Percentiles rank a stretch among this genome's conserved stretches.
Evolutionary conservation across 2,329 filamentous ascomycete genomes (phyloP).

Genomic region (Knufia petricola): DNA sequence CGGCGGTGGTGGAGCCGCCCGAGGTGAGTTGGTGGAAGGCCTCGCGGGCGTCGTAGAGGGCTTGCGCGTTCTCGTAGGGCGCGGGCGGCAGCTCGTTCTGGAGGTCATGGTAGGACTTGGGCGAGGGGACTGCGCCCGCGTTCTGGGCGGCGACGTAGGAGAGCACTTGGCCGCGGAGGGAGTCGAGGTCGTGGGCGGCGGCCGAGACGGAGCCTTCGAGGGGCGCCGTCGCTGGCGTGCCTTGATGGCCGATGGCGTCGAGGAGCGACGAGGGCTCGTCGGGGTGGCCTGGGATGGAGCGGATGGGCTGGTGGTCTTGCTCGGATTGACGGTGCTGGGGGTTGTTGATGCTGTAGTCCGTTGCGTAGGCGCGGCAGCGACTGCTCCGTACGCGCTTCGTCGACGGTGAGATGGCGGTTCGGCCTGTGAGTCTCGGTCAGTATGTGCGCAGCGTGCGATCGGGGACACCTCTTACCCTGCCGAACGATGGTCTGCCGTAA

Average conservation of each 20-base stretch:
- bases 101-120: background rate
- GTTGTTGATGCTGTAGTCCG: constrained; percentile 14
- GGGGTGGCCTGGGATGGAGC: constrained; percentile 17
- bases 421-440: constrained; percentile 15
- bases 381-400: constrained; percentile 6
- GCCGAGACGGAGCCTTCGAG: background rate
- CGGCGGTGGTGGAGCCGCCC: background rate
- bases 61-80: background rate
- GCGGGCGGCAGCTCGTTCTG: background rate
- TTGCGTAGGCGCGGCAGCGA: constrained; percentile 18
- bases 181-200: constrained; percentile 12
- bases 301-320: constrained; percentile 12
- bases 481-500: constrained; percentile 21
- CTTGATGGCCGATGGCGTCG: constrained; percentile 14
- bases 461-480: constrained; percentile 16
- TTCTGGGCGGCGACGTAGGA: constrained; percentile 13
- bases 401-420: constrained; percentile 19
- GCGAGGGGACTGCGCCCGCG: background rate
- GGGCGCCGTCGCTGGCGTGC: constrained; percentile 11
- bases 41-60: background rate
- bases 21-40: background rate
- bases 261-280: constrained; percentile 20
- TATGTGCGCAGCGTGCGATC: background rate
- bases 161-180: constrained; percentile 15
- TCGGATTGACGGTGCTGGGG: constrained; percentile 15